Base-by-base conservation (phyloP, 305 asterid genomes). In the Coffea humblotiana region DNA sequence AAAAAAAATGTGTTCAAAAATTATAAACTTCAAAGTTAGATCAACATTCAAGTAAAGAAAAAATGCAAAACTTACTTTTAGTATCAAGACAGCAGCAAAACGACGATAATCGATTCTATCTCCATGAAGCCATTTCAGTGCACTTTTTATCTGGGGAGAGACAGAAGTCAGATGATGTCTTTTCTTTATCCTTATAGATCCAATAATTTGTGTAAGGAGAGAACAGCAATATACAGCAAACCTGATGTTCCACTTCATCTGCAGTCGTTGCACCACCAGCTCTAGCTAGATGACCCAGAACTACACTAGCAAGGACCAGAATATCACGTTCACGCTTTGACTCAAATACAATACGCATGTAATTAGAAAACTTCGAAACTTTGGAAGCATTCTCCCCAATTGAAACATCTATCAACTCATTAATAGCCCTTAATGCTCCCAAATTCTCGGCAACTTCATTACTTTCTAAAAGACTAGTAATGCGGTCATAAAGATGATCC, bases 241-340 rank as follows among this genome's bases (percentile, higher is more conserved):
- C 99, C 94, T 94, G 94, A 75, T 89, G 88, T 87, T 94, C 99
- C 85, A 96, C 97, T 92, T 96, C 99, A 90, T 96, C 99, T n/a
- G 98, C 97, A 58, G 98, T 92, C 97, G 91, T 94, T 79, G 97
- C 97, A 83, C 99, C 99, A 75, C 99, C 99, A 84, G 98, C 97
- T 89, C 98, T 90, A 77, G 99, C 99, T 77, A 96, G 88, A 88
- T 96, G 99, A 72, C 99, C 99, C 75, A 96, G 85, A 83, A 94
- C 99, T 89, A 82, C 87, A 88, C 99, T 96, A 75, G 99, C 96
- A 88, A 89, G 87, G 80, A 92, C 91, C 88, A 96, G 88, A 76
- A 92, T 90, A 83, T 94, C 98, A 71, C 93, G 94, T 78, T 94
- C 98, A 48, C 97, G 94, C 85, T 96, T 96, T 66, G 92, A 90